Conservation (phyloP, 768 basidiomycete species). For the Kwoniella dendrophila region DNA sequence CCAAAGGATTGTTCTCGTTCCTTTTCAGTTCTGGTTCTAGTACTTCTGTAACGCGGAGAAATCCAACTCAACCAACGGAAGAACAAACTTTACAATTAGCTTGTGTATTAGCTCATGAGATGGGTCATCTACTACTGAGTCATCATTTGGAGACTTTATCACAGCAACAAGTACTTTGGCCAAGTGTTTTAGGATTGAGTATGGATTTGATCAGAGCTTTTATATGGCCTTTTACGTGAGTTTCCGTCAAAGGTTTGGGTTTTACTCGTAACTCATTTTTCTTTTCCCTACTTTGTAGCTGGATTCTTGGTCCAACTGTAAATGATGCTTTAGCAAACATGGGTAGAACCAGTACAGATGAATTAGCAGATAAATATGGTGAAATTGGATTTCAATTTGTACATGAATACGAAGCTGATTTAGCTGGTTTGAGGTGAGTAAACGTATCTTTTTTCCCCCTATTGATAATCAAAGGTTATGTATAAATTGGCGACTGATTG, state of each 20-base stretch:
- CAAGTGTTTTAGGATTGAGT: conserved; percentile 73
- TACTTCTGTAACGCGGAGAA: conserved; percentile 31
- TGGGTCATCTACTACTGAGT: conserved; percentile 84
- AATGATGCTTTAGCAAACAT: conserved; percentile 87
- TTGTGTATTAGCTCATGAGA: conserved; percentile 87
- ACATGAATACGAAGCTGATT: conserved; percentile 91
- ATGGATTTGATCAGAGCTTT: conserved; percentile 76
- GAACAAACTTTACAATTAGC: conserved; percentile 88
- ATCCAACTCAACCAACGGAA: conserved; percentile 64
- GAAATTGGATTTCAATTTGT: conserved; percentile 76
- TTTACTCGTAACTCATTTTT: background rate
- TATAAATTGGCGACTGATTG: background rate
- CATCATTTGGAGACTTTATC: conserved; percentile 93
- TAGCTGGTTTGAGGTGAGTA: conserved; percentile 78
- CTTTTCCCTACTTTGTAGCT: conserved; percentile 36
- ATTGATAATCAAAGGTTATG: too few relatives aligned
- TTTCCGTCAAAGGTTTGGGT: too few relatives aligned
- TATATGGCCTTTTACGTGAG: conserved; percentile 84
- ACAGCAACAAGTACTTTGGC: conserved; percentile 76
- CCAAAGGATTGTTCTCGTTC: conserved; percentile 60
- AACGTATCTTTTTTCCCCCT: too few relatives aligned
- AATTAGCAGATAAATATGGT: conserved; percentile 56
- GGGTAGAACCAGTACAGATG: conserved; percentile 69
- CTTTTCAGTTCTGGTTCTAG: conserved; percentile 46
- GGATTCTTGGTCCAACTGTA: conserved; percentile 80